Evolutionary conservation across 495 filamentous ascomycete species (phyloP).

Genomic region (Entonaema liquescens): DNA sequence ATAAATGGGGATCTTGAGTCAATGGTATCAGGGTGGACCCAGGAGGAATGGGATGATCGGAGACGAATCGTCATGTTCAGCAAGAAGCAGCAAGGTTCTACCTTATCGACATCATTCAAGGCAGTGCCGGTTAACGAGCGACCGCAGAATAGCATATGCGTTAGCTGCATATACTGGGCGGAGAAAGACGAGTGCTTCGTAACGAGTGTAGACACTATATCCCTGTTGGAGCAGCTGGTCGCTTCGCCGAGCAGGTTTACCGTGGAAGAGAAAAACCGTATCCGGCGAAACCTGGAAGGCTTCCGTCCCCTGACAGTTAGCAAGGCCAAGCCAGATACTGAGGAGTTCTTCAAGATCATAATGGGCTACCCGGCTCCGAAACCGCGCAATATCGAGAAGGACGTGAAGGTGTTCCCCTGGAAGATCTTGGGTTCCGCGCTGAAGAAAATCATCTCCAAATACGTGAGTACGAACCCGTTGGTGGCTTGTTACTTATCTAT

Average conservation of each 20-base stretch:
- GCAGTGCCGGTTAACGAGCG: conserved; percentile 74
- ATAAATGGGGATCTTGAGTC: conserved; percentile 82
- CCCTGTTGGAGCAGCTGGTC: conserved; percentile 86
- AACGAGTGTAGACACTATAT: conserved; percentile 96
- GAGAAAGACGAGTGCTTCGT: conserved; percentile 89
- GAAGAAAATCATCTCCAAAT: conserved; percentile 99
- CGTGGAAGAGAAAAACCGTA: conserved; percentile 97
- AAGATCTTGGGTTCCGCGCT: conserved; percentile 80
- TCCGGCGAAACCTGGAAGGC: conserved; percentile 91
- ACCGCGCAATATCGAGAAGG: conserved; percentile 97
- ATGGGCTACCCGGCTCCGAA: conserved; percentile 97
- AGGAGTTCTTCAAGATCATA: conserved; percentile 97
- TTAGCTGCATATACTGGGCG: conserved; percentile 93
- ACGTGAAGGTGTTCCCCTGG: conserved; percentile 98
- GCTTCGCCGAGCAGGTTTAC: conserved; percentile 76
- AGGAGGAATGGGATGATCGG: conserved; percentile 78
- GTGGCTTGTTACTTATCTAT: neutral
- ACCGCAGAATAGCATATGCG: conserved; percentile 78
- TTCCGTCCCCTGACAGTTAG: conserved; percentile 90
- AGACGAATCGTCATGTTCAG: conserved; percentile 87
- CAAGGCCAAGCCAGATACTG: conserved; percentile 88
- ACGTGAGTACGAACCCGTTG: conserved; percentile 50
- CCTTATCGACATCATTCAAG: conserved; percentile 75
- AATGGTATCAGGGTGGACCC: conserved; percentile 82
- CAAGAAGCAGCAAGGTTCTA: conserved; percentile 78